These are phyloP conservation scores for Cutaneotrichosporon cavernicola DNA, from an alignment of 1,284 basidiomycete species.

Conservation along the genomic window DNA sequence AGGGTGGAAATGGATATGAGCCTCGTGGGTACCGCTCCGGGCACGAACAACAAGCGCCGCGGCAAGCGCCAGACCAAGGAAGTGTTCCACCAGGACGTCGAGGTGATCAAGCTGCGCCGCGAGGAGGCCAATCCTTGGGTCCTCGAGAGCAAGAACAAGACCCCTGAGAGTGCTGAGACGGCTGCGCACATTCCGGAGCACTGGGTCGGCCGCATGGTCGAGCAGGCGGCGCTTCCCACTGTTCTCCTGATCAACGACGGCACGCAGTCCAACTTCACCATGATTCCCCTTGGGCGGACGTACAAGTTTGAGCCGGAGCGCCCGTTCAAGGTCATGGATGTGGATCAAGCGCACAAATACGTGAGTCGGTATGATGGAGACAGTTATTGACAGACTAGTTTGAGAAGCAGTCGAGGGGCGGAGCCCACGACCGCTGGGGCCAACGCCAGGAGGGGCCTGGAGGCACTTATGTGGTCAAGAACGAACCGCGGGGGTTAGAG, in stretches of 20 bases:
- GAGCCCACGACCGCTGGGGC: slow-evolving; percentile 47
- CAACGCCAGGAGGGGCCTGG: slow-evolving; percentile 29
- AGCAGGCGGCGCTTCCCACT: slow-evolving; percentile 34
- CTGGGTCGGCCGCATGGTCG: slow-evolving; percentile 47
- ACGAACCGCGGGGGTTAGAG: slow-evolving; percentile 11
- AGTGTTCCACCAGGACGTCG: slow-evolving; percentile 46
- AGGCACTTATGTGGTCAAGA: slow-evolving; percentile 17
- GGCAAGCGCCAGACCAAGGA: slow-evolving; percentile 39
- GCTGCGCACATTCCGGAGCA: slow-evolving; percentile 33
- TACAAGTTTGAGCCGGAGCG: slow-evolving; percentile 47
- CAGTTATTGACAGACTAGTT: slow-evolving; percentile 31
- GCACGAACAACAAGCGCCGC: slow-evolving; percentile 23
- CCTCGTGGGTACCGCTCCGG: slow-evolving; percentile 38
- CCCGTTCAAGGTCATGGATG: slow-evolving; percentile 47
- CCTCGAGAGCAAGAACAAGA: slow-evolving; percentile 38
- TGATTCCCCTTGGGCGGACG: slow-evolving; percentile 45
- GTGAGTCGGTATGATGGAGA: slow-evolving; percentile 24
- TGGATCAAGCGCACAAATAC: slow-evolving; percentile 47
- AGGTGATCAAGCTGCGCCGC: slow-evolving; percentile 42
- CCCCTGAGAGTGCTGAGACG: slow-evolving; percentile 14
- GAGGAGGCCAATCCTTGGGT: slow-evolving; percentile 51
- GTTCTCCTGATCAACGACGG: slow-evolving; percentile 46
- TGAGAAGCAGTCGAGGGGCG: slow-evolving; percentile 44
- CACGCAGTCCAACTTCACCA: slow-evolving; percentile 36
- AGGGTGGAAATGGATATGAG: slow-evolving; percentile 40